Percentiles rank a stretch among this genome's conserved stretches.
Evolutionary conservation across 345 rosid genomes (phyloP).

Genomic region (Gossypium herbaceum): DNA sequence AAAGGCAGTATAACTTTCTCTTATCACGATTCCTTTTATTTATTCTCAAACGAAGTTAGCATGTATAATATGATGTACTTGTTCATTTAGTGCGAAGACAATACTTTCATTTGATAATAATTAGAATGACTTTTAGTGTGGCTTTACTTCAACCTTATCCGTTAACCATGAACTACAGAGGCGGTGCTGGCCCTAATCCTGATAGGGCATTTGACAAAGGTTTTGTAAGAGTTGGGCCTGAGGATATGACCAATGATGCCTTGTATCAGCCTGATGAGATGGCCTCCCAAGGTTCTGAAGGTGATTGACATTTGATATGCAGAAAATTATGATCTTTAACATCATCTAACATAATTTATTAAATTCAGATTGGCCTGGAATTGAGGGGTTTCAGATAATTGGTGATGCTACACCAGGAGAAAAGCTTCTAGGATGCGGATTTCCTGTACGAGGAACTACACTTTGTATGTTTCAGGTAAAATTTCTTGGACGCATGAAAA

Average conservation of each 20-base stretch:
- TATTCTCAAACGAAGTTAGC: background rate
- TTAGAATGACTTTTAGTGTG: background rate
- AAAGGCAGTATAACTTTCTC: background rate
- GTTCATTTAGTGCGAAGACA: background rate
- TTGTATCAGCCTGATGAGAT: conserved; percentile 32
- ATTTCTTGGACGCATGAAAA: conserved; percentile 9
- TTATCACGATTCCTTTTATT: background rate
- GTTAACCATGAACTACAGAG: conserved; percentile 25
- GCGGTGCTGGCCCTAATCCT: conserved; percentile 21
- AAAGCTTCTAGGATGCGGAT: conserved; percentile 91
- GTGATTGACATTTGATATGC: conserved; percentile 28
- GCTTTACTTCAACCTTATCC: conserved; percentile 3
- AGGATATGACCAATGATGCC: conserved; percentile 21
- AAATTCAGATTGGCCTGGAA: conserved; percentile 75
- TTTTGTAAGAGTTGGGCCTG: conserved; percentile 13
- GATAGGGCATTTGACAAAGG: conserved; percentile 27
- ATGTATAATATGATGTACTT: background rate
- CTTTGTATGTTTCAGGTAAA: conserved; percentile 96
- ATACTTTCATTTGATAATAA: conserved; percentile 1
- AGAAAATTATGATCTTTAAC: conserved; percentile 10
- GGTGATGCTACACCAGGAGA: conserved; percentile 92
- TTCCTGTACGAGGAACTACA: conserved; percentile 81
- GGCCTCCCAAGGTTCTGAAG: conserved; percentile 39
- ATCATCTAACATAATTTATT: conserved; percentile 26
- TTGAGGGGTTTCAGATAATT: conserved; percentile 82